Evolutionary conservation across 257 asterid species (phyloP).

Genomic region (Jacaranda copaia): DNA sequence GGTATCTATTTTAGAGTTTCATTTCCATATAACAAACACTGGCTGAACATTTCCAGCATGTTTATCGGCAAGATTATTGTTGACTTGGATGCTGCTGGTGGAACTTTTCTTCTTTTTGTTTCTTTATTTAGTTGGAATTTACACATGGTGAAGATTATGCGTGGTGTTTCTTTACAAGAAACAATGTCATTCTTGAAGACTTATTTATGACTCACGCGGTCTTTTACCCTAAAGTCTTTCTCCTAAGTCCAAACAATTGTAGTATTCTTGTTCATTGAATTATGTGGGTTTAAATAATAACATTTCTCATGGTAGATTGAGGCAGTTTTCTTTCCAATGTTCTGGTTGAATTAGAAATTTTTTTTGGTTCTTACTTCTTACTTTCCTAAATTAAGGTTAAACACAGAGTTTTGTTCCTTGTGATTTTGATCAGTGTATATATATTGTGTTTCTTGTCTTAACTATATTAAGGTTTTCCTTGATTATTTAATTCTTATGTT

Average conservation of each 20-base stretch:
- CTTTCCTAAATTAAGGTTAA: background rate
- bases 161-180: background rate
- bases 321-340: background rate
- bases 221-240: background rate
- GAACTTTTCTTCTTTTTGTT: background rate
- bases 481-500: background rate
- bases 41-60: conserved; percentile 16
- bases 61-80: background rate
- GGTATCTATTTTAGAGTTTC: conserved; percentile 53
- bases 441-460: background rate
- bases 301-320: background rate
- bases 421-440: background rate
- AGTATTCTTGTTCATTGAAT: conserved; percentile 1
- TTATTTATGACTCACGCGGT: background rate
- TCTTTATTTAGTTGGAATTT: background rate
- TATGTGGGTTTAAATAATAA: background rate
- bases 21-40: background rate
- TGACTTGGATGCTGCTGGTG: conserved; percentile 3
- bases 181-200: background rate
- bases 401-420: background rate
- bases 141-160: background rate
- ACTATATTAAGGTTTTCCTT: background rate
- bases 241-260: background rate
- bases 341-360: background rate
- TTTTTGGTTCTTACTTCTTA: background rate